These are phyloP conservation scores for Inosperma sp. DNA, from an alignment of 768 basidiomycete genomes.

Conservation along the genomic window DNA sequence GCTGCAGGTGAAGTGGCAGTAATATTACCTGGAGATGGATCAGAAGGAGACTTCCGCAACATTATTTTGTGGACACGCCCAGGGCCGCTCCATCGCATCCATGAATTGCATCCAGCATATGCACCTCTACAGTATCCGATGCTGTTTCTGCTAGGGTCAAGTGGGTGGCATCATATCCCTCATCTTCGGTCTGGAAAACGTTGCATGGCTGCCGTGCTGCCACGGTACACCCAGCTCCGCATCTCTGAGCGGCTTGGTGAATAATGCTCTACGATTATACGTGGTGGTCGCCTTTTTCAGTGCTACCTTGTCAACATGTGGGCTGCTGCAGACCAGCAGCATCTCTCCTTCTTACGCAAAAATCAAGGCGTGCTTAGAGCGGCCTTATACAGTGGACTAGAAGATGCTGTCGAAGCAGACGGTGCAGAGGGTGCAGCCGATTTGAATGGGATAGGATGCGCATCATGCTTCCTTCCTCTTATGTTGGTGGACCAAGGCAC, in stretches of 20 bases:
- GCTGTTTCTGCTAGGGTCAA: constrained; percentile 12
- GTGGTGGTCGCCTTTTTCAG: constrained; percentile 29
- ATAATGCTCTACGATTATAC: constrained; percentile 7
- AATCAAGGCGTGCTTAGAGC: too few species aligned
- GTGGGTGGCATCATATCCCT: too few species aligned
- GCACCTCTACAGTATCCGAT: constrained; percentile 17
- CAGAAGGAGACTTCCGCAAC: neutral
- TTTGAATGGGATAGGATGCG: too few species aligned
- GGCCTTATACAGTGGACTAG: too few species aligned
- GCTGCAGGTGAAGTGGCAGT: constrained; percentile 11
- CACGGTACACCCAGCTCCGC: constrained; percentile 1
- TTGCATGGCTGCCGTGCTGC: neutral
- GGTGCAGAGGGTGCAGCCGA: too few species aligned
- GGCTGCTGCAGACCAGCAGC: too few species aligned
- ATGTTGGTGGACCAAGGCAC: too few species aligned
- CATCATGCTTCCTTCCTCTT: too few species aligned
- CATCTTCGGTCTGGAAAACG: too few species aligned
- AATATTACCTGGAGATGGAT: neutral
- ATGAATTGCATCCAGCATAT: too few species aligned
- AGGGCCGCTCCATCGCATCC: constrained; percentile 11
- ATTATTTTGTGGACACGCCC: constrained; percentile 1
- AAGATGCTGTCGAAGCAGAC: too few species aligned
- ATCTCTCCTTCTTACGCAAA: too few species aligned
- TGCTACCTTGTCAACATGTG: constrained; percentile 36
- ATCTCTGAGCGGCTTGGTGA: constrained; percentile 3